Conservation (phyloP, 495 filamentous ascomycete species). For the Barbatosphaeria neglecta region DNA sequence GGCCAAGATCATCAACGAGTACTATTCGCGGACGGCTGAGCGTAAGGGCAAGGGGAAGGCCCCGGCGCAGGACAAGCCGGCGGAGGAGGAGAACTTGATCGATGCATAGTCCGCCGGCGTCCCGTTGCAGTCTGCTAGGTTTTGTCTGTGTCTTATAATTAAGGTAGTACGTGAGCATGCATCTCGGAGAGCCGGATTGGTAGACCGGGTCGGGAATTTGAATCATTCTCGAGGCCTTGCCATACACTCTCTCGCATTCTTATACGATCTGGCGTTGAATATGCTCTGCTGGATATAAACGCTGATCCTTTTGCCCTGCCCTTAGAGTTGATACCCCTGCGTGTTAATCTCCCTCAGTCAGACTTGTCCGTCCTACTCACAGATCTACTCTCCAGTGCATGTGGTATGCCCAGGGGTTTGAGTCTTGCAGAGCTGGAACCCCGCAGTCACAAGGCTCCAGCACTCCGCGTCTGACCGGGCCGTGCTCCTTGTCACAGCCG, state of each 20-base stretch:
- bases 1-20: constrained; percentile 84
- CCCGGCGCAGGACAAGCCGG: constrained; percentile 42
- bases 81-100: constrained; percentile 54
- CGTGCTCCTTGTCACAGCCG: constrained; percentile 4
- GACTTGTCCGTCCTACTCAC: no score
- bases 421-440: no score
- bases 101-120: constrained; percentile 43
- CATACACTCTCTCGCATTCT: no score
- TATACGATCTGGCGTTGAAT: no score
- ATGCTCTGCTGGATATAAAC: no score
- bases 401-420: no score
- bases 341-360: no score
- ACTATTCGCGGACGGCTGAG: constrained; percentile 64
- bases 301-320: no score
- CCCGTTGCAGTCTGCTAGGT: not conserved
- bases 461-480: not conserved
- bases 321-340: no score
- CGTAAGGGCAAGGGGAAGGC: constrained; percentile 50
- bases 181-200: no score
- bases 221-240: not conserved
- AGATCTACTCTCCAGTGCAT: no score
- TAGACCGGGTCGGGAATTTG: no score
- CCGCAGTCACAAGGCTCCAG: not conserved
- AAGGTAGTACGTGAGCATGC: not conserved
- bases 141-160: not conserved